phyloP scores from a whole-genome alignment of 768 basidiomycete genomes.

The Candolleomyces eurysporus region DNA sequence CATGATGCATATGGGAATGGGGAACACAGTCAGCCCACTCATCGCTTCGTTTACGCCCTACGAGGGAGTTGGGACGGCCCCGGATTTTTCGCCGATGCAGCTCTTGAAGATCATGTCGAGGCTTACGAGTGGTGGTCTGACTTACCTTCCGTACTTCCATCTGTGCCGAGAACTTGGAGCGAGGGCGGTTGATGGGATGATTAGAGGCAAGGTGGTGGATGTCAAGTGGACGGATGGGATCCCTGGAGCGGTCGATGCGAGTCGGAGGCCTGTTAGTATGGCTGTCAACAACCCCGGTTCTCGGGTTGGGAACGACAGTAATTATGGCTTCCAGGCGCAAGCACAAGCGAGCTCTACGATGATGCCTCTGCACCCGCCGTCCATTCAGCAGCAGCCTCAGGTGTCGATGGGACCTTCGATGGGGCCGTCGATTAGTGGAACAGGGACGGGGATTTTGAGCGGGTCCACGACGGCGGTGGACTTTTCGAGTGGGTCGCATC shows the following conservation, averaged over 20 bases:
- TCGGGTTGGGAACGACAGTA: background rate
- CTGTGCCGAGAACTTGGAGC: constrained; percentile 84
- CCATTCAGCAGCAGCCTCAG: background rate
- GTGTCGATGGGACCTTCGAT: background rate
- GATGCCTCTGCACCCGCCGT: background rate
- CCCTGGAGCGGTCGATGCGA: constrained; percentile 3
- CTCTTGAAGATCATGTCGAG: constrained; percentile 81
- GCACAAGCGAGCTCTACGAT: too few species aligned
- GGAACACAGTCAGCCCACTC: constrained; percentile 3
- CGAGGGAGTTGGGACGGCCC: constrained; percentile 8
- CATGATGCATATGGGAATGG: background rate
- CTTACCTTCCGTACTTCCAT: constrained; percentile 74
- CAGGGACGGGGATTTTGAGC: constrained; percentile 3
- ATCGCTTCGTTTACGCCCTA: constrained; percentile 11
- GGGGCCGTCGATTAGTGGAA: constrained; percentile 3
- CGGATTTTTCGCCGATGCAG: constrained; percentile 76
- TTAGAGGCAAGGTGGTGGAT: constrained; percentile 72
- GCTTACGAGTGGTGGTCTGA: constrained; percentile 56
- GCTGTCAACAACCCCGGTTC: background rate
- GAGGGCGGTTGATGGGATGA: constrained; percentile 81
- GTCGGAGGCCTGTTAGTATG: constrained; percentile 3
- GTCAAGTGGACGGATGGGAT: constrained; percentile 66
- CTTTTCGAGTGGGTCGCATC: constrained; percentile 4
- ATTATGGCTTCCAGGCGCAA: background rate
- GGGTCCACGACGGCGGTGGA: constrained; percentile 2